Evolutionary conservation across 306 rosid species (phyloP), one percentile per base, ranked within the genome.

Genomic region (Vachellia pachyceras): DNA sequence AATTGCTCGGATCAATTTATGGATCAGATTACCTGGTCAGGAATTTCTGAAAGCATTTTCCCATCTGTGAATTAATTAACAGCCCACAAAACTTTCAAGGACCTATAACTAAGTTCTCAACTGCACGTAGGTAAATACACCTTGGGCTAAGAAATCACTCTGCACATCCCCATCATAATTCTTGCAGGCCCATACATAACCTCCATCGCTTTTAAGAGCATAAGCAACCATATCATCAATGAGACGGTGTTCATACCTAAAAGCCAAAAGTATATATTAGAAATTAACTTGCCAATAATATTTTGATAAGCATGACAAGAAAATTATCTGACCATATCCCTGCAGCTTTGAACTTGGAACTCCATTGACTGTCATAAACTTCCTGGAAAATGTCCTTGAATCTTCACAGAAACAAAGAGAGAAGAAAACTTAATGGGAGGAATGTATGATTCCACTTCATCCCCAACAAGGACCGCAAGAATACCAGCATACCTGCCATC

Each of bases 181-280:
- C 88, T 95, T 95, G 94, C 99, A 95, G 49, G 99, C 99, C 99
- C 99, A 95, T 60, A 95, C 99, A 92, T 93, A 95, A 65, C 97
- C 99, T 81, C 99, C 99, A 23, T 95, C 97, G 63, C 99, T 95
- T 89, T 95, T 95, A 80, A 95, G 82, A 49, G 97, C 94, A 86
- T 93, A 95, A 7, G 98, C 99, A 85, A 95, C 98, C 99, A 95
- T 95, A 85, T 95, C 99, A 88, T 95, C 99, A 66, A 95, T 95
- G 73, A 95, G 98, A 82, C 99, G 97, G 74, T 95, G 99, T 79
- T 95, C 99, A 71, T 95, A 95, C 99, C 99, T 95, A 82, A 45
- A 87, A 85, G 63, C 69, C 68, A 89, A 29, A 10, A 11, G 46
- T 44, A 69, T 33, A 47, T 69, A 71, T 87, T 75, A 84, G 54